phyloP scores from a whole-genome alignment of 2,329 filamentous ascomycete genomes.

The Claviceps pazoutovae region DNA sequence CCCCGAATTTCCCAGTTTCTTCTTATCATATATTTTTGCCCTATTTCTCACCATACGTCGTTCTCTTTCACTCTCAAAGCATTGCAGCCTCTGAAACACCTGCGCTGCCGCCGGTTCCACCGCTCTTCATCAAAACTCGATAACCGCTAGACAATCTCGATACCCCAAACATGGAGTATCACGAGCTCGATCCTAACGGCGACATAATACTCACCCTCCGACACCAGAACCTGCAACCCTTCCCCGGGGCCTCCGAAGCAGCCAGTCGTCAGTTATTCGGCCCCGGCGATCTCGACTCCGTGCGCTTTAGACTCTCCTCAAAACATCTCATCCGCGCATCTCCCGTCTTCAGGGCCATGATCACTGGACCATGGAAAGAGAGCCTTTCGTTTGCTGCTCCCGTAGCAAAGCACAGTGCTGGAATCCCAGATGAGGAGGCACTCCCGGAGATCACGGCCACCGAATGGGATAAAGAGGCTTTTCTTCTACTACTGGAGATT shows the following conservation, averaged over 20 bases:
- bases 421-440: too few relatives aligned
- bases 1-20: too few relatives aligned
- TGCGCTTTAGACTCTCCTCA: conserved; percentile 15
- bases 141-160: too few relatives aligned
- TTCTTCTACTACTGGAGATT: conserved; percentile 1
- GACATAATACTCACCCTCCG: background rate
- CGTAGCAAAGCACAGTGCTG: too few relatives aligned
- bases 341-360: conserved; percentile 8
- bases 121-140: too few relatives aligned
- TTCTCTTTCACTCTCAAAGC: too few relatives aligned
- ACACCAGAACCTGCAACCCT: background rate
- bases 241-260: background rate
- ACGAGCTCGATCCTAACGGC: background rate
- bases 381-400: conserved; percentile 8
- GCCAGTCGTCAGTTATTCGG: background rate
- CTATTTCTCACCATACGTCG: too few relatives aligned
- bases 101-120: too few relatives aligned
- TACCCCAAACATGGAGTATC: background rate
- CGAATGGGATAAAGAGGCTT: background rate
- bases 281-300: background rate
- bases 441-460: background rate
- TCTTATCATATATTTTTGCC: too few relatives aligned
- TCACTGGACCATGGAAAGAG: conserved; percentile 5
- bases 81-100: too few relatives aligned
- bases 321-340: conserved; percentile 22